Base-by-base conservation (phyloP, 2,329 filamentous ascomycete genomes). In the Colletotrichum aenigma region DNA sequence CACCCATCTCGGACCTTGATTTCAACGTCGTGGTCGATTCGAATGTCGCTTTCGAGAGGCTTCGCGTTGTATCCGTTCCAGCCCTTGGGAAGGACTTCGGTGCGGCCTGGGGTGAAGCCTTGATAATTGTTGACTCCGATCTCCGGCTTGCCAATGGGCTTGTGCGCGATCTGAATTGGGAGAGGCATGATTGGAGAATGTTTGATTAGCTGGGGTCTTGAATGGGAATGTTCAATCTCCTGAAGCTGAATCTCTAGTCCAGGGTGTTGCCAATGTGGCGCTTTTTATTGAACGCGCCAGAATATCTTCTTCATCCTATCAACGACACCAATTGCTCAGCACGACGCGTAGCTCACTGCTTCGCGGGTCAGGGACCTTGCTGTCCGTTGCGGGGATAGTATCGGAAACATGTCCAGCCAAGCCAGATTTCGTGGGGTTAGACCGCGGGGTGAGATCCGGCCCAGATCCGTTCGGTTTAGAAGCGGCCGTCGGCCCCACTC, bases 11-110 rank as follows among this genome's bases (percentile, higher is more conserved):
- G 82, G 2, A 87, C 81, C 5, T 79, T 78, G 52, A 89, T 85
- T 26, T 85, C 83, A 28, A 88, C 83, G 76, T 88, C 87, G 67
- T 88, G 86, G 6, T 88, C 85, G n/a, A 88, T 79, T 2, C 79
- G 80, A 52, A 88, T 87, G 52, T 86, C 83, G 65, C 80, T 75
- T 18, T 83, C 65, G 80, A 77, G 16, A 85, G 78, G 8, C 81
- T 78, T 62, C 81, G 82, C 6, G 83, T 81, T 79, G 77, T 85
- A 82, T 13, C 82, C 81, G 62, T 83, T 84, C 78, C 83, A 84
- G 38, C 86, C 86, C 67, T 81, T 83, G 9, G 79, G 78, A 3
- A 87, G 79, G 4, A 87, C 79, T 73, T 88, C 86, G 18, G 78
- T 80, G 75, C 85, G 85, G 10, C 85, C 83, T 1, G 85, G 82